Conservation (phyloP, 352 stramenopile species). For the Phytophthora citricola region DNA sequence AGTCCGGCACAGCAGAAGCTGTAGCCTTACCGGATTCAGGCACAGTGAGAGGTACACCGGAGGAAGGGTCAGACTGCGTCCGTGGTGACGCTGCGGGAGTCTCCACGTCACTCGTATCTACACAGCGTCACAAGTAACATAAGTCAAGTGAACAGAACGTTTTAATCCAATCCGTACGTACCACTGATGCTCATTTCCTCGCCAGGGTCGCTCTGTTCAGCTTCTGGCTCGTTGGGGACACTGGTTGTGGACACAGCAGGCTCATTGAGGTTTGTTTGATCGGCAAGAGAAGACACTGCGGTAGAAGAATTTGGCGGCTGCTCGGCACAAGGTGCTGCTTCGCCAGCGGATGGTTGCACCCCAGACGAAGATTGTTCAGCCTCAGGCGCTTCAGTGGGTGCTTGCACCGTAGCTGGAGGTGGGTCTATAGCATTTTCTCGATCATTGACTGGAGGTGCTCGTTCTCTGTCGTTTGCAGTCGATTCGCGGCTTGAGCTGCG, state of each 20-base stretch:
- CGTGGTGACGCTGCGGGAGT: conserved; percentile 10
- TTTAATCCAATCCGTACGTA: conserved; percentile 15
- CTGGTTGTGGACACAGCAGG: neutral
- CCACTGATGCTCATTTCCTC: conserved; percentile 47
- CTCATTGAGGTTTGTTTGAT: conserved; percentile 14
- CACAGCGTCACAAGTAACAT: conserved; percentile 5
- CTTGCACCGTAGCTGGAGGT: neutral
- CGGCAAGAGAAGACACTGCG: conserved; percentile 19
- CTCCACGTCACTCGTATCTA: conserved; percentile 27
- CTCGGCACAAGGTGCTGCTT: neutral
- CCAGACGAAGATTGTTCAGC: conserved; percentile 4
- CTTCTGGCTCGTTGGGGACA: neutral
- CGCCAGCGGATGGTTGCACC: neutral
- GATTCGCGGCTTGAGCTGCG: conserved; percentile 28
- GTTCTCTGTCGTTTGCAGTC: conserved; percentile 3
- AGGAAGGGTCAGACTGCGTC: conserved; percentile 1
- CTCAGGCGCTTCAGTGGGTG: neutral
- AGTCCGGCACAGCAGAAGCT: neutral
- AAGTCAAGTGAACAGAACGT: neutral
- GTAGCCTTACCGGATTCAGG: conserved; percentile 1
- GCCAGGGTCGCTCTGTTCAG: conserved; percentile 29
- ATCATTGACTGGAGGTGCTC: conserved; percentile 1
- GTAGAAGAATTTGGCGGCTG: conserved; percentile 11
- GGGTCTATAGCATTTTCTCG: conserved; percentile 1
- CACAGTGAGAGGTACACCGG: neutral